These are phyloP conservation scores for Urtica urens DNA, from an alignment of 306 rosid species.

Conservation along the genomic window DNA sequence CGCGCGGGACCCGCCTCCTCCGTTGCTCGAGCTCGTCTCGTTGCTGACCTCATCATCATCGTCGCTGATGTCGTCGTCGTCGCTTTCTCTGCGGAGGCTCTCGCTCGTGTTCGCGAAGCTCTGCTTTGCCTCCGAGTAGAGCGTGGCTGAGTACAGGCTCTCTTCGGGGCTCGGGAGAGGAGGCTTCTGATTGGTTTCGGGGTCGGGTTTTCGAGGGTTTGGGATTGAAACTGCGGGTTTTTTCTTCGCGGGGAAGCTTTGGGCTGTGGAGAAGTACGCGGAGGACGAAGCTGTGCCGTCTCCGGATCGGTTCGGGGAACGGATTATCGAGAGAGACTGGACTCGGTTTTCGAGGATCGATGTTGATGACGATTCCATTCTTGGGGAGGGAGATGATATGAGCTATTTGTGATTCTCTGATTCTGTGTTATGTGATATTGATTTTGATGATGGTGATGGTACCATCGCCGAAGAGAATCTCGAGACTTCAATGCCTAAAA, in stretches of 20 bases:
- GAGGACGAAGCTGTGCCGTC: constrained; percentile 40
- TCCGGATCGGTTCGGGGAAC: constrained; percentile 33
- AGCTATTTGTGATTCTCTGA: too few species aligned
- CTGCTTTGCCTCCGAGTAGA: constrained; percentile 74
- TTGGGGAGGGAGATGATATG: constrained; percentile 32
- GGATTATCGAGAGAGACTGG: too few species aligned
- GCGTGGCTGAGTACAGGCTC: constrained; percentile 58
- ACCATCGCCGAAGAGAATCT: too few species aligned
- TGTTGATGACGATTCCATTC: constrained; percentile 31
- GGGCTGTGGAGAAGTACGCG: constrained; percentile 24
- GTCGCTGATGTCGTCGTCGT: constrained; percentile 85
- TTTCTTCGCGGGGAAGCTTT: constrained; percentile 32
- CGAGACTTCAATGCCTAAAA: too few species aligned
- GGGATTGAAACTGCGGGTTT: constrained; percentile 21
- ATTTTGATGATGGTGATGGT: too few species aligned
- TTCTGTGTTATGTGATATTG: too few species aligned
- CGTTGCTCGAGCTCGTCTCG: constrained; percentile 76
- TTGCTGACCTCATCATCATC: constrained; percentile 85
- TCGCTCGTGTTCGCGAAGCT: constrained; percentile 65
- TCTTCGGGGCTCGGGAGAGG: constrained; percentile 66
- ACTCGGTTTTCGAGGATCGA: constrained; percentile 31
- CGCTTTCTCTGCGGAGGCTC: constrained; percentile 79
- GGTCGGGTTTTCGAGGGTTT: constrained; percentile 24
- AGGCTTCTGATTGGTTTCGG: constrained; percentile 32
- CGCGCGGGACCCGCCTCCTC: too few species aligned